Evolutionary conservation across 2,329 filamentous ascomycete genomes (phyloP), one percentile per base, ranked within the genome.

Genomic region (Exophiala aquamarina): DNA sequence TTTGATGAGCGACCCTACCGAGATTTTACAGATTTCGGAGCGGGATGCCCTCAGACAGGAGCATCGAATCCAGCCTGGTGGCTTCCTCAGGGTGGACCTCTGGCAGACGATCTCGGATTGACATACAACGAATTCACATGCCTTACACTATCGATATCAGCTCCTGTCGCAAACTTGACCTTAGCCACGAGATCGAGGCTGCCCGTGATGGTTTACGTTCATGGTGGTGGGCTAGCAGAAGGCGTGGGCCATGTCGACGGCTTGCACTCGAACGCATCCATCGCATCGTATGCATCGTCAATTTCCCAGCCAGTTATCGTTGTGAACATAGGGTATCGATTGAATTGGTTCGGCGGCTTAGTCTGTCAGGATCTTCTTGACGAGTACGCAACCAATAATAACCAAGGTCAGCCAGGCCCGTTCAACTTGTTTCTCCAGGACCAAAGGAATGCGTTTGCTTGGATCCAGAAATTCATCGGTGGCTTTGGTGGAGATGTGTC

Each of bases 371-470:
- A 55, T 31, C 19, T 53, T 14, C 20, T 52, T 17, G 46, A 52
- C 9, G 50, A 53, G 41, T 49, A 44, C 31, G 32, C 17, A 1
- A 37, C 29, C 8, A 41, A 50, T 10, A 28, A 40, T 2, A 28
- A 6, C 11, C 23, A 26, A 3, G 40, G 28, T 13, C 47, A 36
- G 3, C 38, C 45, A 21, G 47, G 47, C 10, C 47, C 47, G 13
- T 61, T 67, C 2, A 77, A 77, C 51, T 69, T 71, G 49, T 72
- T 70, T 0, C 59, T 77, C 3, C 56, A 67, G 28, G 74, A 71
- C 46, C 65, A 68, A 44, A 55, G 61, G 14, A 62, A 66, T 15
- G 63, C 63, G 8, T 55, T 72, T 11, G 54, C 62, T 46, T 72
- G 69, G 69, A 63, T 71, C 10, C 60, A 63, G 4, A 62, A 62